Percentiles rank a stretch among this genome's conserved stretches.
phyloP scores from a whole-genome alignment of 306 rosid species.

The Citrullus mucosospermus region DNA sequence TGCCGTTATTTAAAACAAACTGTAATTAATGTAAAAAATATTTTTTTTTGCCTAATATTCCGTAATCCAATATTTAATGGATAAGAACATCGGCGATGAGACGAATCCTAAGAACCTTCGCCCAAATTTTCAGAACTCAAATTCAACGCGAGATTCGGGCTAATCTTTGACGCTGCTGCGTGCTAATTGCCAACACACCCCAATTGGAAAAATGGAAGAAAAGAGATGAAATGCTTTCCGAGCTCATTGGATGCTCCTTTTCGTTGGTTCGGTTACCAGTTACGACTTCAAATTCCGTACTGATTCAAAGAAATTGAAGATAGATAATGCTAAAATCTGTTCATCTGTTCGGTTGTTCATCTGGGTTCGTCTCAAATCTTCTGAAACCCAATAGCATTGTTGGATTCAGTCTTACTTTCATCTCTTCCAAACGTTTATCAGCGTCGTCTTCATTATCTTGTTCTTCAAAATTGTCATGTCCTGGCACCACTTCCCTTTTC shows the following conservation, averaged over 20 bases:
- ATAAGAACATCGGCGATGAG: neutral
- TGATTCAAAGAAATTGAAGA: neutral
- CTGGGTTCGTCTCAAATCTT: constrained; percentile 30
- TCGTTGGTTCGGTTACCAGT: neutral
- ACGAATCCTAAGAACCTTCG: neutral
- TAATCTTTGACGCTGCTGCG: neutral
- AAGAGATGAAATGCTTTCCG: neutral
- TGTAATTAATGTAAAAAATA: no score
- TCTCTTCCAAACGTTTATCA: constrained; percentile 21
- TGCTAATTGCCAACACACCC: neutral
- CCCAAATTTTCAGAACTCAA: neutral
- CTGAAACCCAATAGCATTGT: constrained; percentile 25
- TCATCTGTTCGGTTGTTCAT: constrained; percentile 42
- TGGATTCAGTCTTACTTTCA: constrained; percentile 24
- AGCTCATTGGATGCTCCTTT: neutral
- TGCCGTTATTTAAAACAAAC: no score
- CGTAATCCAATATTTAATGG: neutral
- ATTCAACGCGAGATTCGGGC: neutral
- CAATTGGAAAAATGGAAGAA: neutral
- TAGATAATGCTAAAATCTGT: constrained; percentile 45
- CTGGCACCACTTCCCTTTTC: neutral
- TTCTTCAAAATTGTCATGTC: constrained; percentile 11
- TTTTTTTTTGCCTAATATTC: neutral
- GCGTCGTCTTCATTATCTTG: constrained; percentile 9
- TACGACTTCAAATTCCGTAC: neutral